Evolutionary conservation across 2,329 filamentous ascomycete genomes (phyloP).

Genomic region (Fusarium palustre): DNA sequence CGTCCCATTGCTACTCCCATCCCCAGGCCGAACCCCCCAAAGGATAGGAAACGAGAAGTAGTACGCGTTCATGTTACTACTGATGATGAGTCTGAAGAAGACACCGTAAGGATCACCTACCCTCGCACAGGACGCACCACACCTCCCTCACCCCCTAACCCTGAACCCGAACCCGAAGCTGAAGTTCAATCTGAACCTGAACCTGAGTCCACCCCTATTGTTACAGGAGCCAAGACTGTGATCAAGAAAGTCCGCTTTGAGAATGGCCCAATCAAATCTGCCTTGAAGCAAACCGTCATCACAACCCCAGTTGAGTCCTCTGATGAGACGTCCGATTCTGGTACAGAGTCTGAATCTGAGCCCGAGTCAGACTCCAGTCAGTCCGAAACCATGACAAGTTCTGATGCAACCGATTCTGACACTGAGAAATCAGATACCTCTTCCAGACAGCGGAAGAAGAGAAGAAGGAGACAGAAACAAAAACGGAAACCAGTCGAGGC

Average conservation of each 20-base stretch:
- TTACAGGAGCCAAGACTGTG: conserved; percentile 20
- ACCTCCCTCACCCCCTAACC: neutral
- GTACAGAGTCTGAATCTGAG: conserved; percentile 22
- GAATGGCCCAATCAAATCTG: conserved; percentile 44
- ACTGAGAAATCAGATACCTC: conserved; percentile 31
- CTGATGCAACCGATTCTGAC: conserved; percentile 35
- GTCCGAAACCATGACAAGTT: conserved; percentile 31
- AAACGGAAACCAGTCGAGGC: conserved; percentile 22
- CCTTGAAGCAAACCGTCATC: conserved; percentile 40
- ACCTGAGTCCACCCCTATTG: neutral
- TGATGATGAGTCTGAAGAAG: conserved; percentile 64
- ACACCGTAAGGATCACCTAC: conserved; percentile 62
- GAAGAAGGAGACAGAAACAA: conserved; percentile 38
- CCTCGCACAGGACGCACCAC: conserved; percentile 53
- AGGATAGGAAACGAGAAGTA: conserved; percentile 47
- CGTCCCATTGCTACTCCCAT: conserved; percentile 29
- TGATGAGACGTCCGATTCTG: conserved; percentile 40
- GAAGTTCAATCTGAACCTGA: neutral
- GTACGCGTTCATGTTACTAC: conserved; percentile 60
- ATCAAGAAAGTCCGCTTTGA: conserved; percentile 61
- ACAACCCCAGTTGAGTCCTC: conserved; percentile 33
- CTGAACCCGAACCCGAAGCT: neutral
- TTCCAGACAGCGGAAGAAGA: conserved; percentile 20
- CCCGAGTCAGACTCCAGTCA: conserved; percentile 41
- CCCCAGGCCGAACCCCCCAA: conserved; percentile 45